Conservation (phyloP, 2,329 filamentous ascomycete genomes). For the Cercospora sp. region DNA sequence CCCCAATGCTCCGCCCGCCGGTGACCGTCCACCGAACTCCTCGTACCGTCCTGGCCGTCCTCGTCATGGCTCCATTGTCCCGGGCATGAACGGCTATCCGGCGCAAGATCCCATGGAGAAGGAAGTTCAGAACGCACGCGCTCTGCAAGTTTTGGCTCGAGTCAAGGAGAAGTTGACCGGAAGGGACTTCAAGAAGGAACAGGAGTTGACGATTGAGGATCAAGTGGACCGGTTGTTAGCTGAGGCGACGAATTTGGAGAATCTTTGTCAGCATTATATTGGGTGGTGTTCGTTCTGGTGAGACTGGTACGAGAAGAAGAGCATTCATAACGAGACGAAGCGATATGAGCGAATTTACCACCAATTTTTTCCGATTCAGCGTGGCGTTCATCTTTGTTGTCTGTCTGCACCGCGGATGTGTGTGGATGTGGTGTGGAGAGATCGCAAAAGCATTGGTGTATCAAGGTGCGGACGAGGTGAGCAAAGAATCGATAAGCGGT, state of each 20-base stretch:
- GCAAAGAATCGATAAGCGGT: too few relatives aligned
- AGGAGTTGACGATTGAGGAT: conserved; percentile 79
- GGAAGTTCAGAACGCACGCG: conserved; percentile 90
- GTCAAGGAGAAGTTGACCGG: conserved; percentile 96
- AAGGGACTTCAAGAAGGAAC: conserved; percentile 80
- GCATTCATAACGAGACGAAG: not conserved
- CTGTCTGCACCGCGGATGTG: too few relatives aligned
- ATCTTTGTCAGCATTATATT: conserved; percentile 97
- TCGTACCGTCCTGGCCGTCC: conserved; percentile 14
- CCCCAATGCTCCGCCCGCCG: conserved; percentile 34
- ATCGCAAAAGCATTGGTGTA: too few relatives aligned
- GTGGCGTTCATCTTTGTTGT: too few relatives aligned
- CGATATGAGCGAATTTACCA: too few relatives aligned
- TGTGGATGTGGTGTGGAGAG: too few relatives aligned
- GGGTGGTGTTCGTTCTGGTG: conserved; percentile 99
- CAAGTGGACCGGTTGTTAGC: conserved; percentile 95
- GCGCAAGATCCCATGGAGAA: conserved; percentile 44
- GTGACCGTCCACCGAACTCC: conserved; percentile 36
- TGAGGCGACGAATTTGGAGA: conserved; percentile 95
- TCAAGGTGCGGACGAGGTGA: too few relatives aligned
- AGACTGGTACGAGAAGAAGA: not conserved
- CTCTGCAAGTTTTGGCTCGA: conserved; percentile 84
- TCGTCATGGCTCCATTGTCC: conserved; percentile 28
- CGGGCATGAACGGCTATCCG: conserved; percentile 36
- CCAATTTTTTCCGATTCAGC: too few relatives aligned